phyloP scores from a whole-genome alignment of 2,329 filamentous ascomycete genomes.

The Ophiosphaerella korrae region DNA sequence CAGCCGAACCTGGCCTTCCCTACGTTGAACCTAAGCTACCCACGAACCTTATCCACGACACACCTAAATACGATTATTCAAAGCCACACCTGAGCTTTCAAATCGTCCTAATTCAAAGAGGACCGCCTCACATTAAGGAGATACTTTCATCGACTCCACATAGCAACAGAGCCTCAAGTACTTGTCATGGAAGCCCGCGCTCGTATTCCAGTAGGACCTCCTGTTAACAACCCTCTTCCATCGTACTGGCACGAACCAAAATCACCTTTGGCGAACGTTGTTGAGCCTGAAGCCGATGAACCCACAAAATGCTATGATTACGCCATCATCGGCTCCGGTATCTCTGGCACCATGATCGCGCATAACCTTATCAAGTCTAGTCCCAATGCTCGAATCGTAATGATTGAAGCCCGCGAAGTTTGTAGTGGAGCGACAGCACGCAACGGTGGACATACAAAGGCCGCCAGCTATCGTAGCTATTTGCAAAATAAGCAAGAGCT shows the following conservation, averaged over 20 bases:
- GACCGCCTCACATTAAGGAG: too few relatives aligned
- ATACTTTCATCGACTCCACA: neutral
- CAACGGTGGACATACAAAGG: slow-evolving; percentile 57
- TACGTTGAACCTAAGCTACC: too few relatives aligned
- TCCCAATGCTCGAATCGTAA: slow-evolving; percentile 32
- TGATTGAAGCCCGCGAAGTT: slow-evolving; percentile 48
- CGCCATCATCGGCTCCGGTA: slow-evolving; percentile 48
- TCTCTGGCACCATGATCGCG: slow-evolving; percentile 47
- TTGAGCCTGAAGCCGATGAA: slow-evolving; percentile 30
- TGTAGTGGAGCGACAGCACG: slow-evolving; percentile 50
- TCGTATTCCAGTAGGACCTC: slow-evolving; percentile 37
- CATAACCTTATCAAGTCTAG: slow-evolving; percentile 37
- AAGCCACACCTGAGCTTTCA: too few relatives aligned
- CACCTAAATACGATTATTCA: too few relatives aligned
- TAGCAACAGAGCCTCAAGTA: neutral
- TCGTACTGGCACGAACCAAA: slow-evolving; percentile 52
- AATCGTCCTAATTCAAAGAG: too few relatives aligned
- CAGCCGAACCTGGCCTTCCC: too few relatives aligned
- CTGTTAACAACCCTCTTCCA: slow-evolving; percentile 39
- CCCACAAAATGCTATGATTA: slow-evolving; percentile 38
- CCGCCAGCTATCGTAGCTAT: slow-evolving; percentile 59
- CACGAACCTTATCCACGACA: too few relatives aligned
- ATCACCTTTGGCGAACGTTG: slow-evolving; percentile 42
- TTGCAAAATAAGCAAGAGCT: slow-evolving; percentile 51
- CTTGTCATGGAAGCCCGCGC: slow-evolving; percentile 35